Base-by-base conservation (phyloP, 1,284 basidiomycete species). In the Moesziomyces parantarcticus region DNA sequence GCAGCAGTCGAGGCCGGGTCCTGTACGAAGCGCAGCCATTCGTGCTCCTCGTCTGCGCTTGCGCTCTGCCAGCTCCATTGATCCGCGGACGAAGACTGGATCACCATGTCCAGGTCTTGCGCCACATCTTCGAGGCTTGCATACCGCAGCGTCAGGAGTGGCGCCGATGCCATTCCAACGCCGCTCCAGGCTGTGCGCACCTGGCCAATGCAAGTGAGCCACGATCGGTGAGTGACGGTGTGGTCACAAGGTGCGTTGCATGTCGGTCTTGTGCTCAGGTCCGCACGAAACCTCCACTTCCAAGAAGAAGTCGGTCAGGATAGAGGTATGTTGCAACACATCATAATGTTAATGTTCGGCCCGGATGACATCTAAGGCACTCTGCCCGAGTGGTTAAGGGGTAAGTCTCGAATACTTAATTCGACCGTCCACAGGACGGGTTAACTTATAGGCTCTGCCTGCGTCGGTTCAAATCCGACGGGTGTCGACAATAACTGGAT, bases 351-450 rank as follows among this genome's bases (percentile, higher is more conserved):
- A 41, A 29, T 16, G 11, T n/a, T 40, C 21, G 10, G 22, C 3
- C 34, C 1, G 3, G 14, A 3, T 18, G 13, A 14, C 14, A 36
- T 36, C 34, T 36, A 44, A 60, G 64, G 64, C 59, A 41, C 58
- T 68, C 54, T 68, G 65, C 56, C 65, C 65, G 65, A 68, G 65
- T 62, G 65, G 65, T 68, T 68, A 68, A 68, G 65, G 65, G 56
- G 65, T 68, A 62, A 61, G 65, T 62, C 65, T 68, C 65, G 65
- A 68, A 62, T 58, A 43, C 6, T 10, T 3, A 5, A 50, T 65
- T 65, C 62, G 62, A 65, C 58, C 52, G 39, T 59, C 51, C 50
- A 14, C n/a, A 16, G 47, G 61, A 58, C 36, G 61, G 52, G 55
- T 44, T 58, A 57, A 61, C 63, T 58, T 61, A 68, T 68, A 61